These are phyloP conservation scores for Penicillium maclennaniae DNA, from an alignment of 495 filamentous ascomycete species.

Conservation along the genomic window DNA sequence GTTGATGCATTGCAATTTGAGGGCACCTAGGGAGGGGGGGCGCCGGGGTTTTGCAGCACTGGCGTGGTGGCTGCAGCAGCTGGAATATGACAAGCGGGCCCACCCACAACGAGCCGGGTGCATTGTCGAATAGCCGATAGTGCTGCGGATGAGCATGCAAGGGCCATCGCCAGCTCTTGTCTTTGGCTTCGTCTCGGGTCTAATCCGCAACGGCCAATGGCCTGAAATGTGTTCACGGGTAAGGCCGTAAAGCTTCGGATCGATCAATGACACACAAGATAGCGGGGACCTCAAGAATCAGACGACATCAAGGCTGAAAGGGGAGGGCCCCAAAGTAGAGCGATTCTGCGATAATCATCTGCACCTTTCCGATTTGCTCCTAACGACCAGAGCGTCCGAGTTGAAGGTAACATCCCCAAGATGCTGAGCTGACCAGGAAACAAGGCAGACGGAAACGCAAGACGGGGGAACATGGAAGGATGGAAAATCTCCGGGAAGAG, in stretches of 20 bases:
- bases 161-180: background rate
- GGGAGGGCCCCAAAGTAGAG: background rate
- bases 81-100: constrained; percentile 19
- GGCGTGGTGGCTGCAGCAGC: constrained; percentile 10
- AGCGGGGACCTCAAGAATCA: background rate
- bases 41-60: background rate
- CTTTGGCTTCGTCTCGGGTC: background rate
- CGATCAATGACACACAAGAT: background rate
- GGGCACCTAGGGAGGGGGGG: background rate
- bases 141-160: constrained; percentile 19
- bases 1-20: background rate
- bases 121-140: constrained; percentile 8
- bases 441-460: background rate
- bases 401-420: background rate
- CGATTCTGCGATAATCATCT: background rate
- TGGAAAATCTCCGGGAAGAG: background rate
- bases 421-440: background rate
- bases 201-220: background rate
- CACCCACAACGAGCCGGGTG: constrained; percentile 5
- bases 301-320: background rate
- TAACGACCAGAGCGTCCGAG: background rate
- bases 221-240: background rate
- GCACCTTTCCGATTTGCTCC: background rate
- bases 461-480: background rate
- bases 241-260: background rate